phyloP scores from a whole-genome alignment of 2,329 filamentous ascomycete genomes.

The Pyrenophora teres region DNA sequence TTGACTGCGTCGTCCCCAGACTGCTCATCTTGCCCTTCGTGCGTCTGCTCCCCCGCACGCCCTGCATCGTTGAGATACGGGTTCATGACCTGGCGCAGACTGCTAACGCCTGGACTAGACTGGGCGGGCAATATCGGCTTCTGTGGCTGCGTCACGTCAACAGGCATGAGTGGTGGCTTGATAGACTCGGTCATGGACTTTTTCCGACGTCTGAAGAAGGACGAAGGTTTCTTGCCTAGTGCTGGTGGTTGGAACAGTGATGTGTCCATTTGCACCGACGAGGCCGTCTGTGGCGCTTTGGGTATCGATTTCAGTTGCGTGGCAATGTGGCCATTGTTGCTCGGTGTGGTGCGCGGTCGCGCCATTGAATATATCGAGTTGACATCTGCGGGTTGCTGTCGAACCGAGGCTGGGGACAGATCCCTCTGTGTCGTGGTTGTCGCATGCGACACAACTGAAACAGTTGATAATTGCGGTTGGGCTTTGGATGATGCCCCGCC shows the following conservation, averaged over 20 bases:
- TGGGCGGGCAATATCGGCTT: conserved; percentile 37
- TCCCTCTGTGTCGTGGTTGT: conserved; percentile 23
- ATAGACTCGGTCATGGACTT: conserved; percentile 77
- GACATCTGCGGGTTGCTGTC: conserved; percentile 32
- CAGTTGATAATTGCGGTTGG: conserved; percentile 35
- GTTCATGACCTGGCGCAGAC: conserved; percentile 83
- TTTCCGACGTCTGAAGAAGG: conserved; percentile 92
- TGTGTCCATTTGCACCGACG: conserved; percentile 26
- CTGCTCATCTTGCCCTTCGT: conserved; percentile 37
- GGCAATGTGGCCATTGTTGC: conserved; percentile 51
- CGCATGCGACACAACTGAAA: conserved; percentile 12
- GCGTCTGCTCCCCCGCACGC: conserved; percentile 28
- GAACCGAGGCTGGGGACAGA: conserved; percentile 21
- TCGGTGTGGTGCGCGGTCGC: conserved; percentile 47
- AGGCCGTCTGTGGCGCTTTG: conserved; percentile 34
- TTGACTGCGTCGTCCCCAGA: conserved; percentile 31
- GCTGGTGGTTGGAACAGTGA: conserved; percentile 34
- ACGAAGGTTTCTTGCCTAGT: conserved; percentile 88
- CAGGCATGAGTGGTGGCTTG: conserved; percentile 62
- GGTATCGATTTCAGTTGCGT: conserved; percentile 54
- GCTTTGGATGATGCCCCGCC: conserved; percentile 66
- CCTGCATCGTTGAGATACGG: conserved; percentile 66
- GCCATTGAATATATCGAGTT: conserved; percentile 39
- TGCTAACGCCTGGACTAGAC: conserved; percentile 67
- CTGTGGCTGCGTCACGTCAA: conserved; percentile 46